Conservation (phyloP, 371 early-diverging fungal species). For the Rhizopus arrhizus region DNA sequence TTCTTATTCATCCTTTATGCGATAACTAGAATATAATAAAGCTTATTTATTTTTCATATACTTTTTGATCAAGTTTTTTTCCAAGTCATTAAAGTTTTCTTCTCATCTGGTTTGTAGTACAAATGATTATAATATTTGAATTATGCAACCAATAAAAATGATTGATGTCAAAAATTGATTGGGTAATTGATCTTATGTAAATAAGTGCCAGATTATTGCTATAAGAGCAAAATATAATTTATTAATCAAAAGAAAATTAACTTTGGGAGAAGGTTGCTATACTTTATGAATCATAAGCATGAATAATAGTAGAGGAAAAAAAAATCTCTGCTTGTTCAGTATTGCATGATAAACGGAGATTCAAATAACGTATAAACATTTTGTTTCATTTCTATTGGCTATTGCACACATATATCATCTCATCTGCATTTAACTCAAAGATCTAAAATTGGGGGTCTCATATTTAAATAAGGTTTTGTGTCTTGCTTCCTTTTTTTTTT, state of each 20-base stretch:
- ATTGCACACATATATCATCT: too few relatives aligned
- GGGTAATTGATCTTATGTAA: slow-evolving; percentile 5
- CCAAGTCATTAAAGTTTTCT: slow-evolving; percentile 12
- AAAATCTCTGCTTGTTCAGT: too few relatives aligned
- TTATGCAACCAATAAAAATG: slow-evolving; percentile 1
- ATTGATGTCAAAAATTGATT: slow-evolving; percentile 14
- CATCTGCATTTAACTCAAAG: too few relatives aligned
- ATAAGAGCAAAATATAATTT: too few relatives aligned
- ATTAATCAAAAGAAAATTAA: too few relatives aligned
- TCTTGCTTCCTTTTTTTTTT: neutral
- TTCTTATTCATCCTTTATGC: too few relatives aligned
- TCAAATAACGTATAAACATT: neutral
- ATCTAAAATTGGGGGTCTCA: too few relatives aligned
- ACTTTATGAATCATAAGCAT: too few relatives aligned
- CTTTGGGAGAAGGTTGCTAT: too few relatives aligned
- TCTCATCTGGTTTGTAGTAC: slow-evolving; percentile 21
- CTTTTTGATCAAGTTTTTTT: slow-evolving; percentile 47
- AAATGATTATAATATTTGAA: neutral
- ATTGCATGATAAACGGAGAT: neutral
- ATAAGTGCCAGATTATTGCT: slow-evolving; percentile 8
- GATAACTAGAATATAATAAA: too few relatives aligned
- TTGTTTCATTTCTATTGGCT: neutral
- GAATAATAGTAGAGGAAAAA: too few relatives aligned
- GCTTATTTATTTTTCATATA: slow-evolving; percentile 26
- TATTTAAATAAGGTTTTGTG: neutral